These are phyloP conservation scores for Saccharomycopsis amapae DNA, from an alignment of 805 yeast species.

Conservation along the genomic window DNA sequence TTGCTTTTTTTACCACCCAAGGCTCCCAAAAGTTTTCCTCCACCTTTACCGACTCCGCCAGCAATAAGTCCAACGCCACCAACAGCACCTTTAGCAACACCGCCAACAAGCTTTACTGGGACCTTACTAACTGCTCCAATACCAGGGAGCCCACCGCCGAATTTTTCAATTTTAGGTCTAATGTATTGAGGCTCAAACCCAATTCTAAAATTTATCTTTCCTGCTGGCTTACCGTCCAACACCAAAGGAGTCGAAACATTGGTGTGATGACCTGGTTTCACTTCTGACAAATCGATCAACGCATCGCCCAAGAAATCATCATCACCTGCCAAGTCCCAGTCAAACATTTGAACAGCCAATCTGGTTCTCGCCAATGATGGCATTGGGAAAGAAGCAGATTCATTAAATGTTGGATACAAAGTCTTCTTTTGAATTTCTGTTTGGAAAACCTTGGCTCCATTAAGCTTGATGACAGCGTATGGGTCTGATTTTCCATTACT, in stretches of 20 bases:
- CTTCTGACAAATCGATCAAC: slow-evolving; percentile 39
- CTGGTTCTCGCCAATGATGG: slow-evolving; percentile 53
- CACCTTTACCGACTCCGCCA: slow-evolving; percentile 45
- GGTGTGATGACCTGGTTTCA: slow-evolving; percentile 38
- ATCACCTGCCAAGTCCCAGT: slow-evolving; percentile 75
- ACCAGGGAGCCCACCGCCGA: slow-evolving; percentile 37
- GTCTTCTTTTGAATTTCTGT: slow-evolving; percentile 60
- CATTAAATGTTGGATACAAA: slow-evolving; percentile 73
- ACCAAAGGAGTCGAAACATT: slow-evolving; percentile 40
- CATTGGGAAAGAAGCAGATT: slow-evolving; percentile 49
- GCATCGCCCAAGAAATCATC: slow-evolving; percentile 54
- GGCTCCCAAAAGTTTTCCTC: slow-evolving; percentile 31
- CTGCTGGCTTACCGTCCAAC: slow-evolving; percentile 41
- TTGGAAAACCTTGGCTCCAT: slow-evolving; percentile 47
- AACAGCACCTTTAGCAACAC: slow-evolving; percentile 35
- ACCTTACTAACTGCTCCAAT: slow-evolving; percentile 33
- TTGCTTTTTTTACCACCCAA: slow-evolving; percentile 27
- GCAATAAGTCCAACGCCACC: slow-evolving; percentile 42
- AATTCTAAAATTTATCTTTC: slow-evolving; percentile 46
- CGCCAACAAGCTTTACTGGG: slow-evolving; percentile 36
- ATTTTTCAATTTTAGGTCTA: slow-evolving; percentile 50
- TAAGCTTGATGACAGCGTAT: slow-evolving; percentile 43
- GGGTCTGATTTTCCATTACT: slow-evolving; percentile 78
- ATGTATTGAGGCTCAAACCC: slow-evolving; percentile 58
- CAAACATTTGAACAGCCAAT: slow-evolving; percentile 46